Evolutionary conservation across 495 filamentous ascomycete species (phyloP).

Genomic region (Penicillium roqueforti): DNA sequence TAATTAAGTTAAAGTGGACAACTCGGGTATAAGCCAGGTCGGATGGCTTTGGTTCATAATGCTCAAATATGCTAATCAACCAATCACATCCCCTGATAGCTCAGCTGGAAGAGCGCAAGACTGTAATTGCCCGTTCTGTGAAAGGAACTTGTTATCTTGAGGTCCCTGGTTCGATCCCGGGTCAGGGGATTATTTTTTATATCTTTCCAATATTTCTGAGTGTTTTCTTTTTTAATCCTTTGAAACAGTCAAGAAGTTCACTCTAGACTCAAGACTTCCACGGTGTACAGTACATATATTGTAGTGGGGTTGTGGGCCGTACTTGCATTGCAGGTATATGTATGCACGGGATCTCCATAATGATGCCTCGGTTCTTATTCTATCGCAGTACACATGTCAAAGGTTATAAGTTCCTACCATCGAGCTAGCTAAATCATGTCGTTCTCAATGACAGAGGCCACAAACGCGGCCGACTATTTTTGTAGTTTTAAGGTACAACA

Average conservation of each 20-base stretch:
- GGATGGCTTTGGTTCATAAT: too few species aligned
- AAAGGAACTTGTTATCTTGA: not conserved
- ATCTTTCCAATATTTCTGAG: not conserved
- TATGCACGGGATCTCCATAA: not conserved
- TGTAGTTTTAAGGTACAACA: too few species aligned
- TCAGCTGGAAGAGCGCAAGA: slow-evolving; percentile 8
- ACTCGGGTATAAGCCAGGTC: too few species aligned
- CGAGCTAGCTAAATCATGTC: too few species aligned
- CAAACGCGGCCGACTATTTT: too few species aligned
- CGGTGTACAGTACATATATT: not conserved
- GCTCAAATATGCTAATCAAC: too few species aligned
- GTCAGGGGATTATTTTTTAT: not conserved
- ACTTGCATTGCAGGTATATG: not conserved
- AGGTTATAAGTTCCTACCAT: too few species aligned
- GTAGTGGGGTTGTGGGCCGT: not conserved
- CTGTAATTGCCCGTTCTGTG: not conserved
- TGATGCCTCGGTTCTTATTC: not conserved
- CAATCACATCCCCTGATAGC: slow-evolving; percentile 2
- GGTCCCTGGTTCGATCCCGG: slow-evolving; percentile 8
- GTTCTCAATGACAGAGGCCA: too few species aligned
- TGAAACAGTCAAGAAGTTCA: too few species aligned
- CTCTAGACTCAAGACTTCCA: too few species aligned
- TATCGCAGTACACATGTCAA: too few species aligned
- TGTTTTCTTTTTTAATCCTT: not conserved
- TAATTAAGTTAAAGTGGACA: too few species aligned